Base-by-base conservation (phyloP, 768 basidiomycete species). In the Candolleomyces efflorescens region DNA sequence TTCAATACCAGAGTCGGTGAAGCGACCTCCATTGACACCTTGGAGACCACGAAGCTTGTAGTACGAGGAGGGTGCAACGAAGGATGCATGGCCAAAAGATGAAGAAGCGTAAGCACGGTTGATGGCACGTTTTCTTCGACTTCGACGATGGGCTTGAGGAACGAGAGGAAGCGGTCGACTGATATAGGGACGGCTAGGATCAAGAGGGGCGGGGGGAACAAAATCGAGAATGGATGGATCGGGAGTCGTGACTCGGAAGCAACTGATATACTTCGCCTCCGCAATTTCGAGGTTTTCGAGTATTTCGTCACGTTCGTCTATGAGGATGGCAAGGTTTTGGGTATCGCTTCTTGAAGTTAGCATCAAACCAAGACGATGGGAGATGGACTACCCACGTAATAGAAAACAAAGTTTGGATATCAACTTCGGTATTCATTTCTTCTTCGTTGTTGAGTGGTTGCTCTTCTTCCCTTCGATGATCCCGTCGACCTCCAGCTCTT, bases 251-350 rank as follows among this genome's bases (percentile, higher is more conserved):
- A 88, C 72, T 15, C 82, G 76, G 75, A 92, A 92, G 4, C 87
- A 91, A 56, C 78, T 77, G 60, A 90, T 90, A 64, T 91, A 94
- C 64, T 79, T 82, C 11, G 86, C 82, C 72, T 92, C 90, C 11
- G 90, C 89, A 53, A 86, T 82, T 73, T 93, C 90, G 9, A 93
- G 77, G 60, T 88, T 84, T 62, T 90, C 85, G n/a, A 93, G 70
- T 20, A 91, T 83, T 64, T 82, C 79, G 60, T 91, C 90, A 26
- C 91, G 79, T 66, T 91, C 85, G 45, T 85, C 82, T 44, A 92
- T 88, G 26, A 92, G 80, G 5, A 82, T 61, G 0, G 84, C 82
- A n/a, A 92, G 74, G 3, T 76, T 76, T 13, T 80, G 78, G 0
- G 89, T 92, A 64, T 91, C 87, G 23, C 90, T 92, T 58, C 26